These are phyloP conservation scores for Volvariella volvacea DNA, from an alignment of 1,284 basidiomycete species.

Conservation along the genomic window DNA sequence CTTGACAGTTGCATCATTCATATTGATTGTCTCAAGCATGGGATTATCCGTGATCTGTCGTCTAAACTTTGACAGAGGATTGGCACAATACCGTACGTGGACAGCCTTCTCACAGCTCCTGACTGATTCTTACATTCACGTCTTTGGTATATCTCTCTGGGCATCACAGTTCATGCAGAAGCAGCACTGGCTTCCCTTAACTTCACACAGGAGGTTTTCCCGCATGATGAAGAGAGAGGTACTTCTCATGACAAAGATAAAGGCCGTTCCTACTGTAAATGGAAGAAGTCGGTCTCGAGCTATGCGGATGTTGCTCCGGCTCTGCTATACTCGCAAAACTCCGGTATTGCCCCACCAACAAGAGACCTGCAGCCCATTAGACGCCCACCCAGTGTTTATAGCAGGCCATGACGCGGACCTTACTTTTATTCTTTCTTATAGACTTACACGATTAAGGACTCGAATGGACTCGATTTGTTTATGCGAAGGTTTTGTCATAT, in stretches of 20 bases:
- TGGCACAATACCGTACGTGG: constrained; percentile 35
- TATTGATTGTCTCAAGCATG: constrained; percentile 36
- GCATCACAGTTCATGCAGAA: constrained; percentile 10
- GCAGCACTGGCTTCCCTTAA: constrained; percentile 9
- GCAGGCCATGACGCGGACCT: no score
- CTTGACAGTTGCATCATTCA: constrained; percentile 38
- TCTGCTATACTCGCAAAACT: no score
- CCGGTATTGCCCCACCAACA: no score
- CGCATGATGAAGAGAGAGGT: constrained; percentile 9
- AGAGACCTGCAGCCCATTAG: no score
- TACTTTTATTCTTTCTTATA: no score
- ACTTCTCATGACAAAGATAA: constrained; percentile 2
- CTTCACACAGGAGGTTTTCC: constrained; percentile 12
- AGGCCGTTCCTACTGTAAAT: no score
- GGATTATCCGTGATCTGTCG: constrained; percentile 40
- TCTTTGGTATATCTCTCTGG: not conserved
- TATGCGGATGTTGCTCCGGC: no score
- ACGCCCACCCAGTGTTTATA: no score
- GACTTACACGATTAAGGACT: no score
- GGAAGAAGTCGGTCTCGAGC: no score
- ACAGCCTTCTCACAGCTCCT: not conserved
- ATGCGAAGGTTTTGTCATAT: no score
- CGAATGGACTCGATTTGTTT: no score
- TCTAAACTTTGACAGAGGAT: constrained; percentile 42
- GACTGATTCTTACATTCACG: not conserved